Conservation (phyloP, 2,329 filamentous ascomycete genomes). For the Xylariales sp. region DNA sequence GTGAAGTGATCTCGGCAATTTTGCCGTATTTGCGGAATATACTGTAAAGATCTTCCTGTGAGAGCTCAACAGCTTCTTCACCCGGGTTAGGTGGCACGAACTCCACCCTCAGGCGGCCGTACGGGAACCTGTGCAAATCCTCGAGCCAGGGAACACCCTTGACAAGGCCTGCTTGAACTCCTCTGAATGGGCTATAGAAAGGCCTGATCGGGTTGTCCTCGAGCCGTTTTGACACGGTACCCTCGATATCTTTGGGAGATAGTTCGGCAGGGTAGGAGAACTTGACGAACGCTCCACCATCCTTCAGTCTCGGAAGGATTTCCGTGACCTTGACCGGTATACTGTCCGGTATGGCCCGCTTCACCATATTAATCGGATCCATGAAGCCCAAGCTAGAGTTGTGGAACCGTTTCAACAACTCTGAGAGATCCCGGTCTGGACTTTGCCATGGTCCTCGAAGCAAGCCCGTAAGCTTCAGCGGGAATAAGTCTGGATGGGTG, state of each 20-base stretch:
- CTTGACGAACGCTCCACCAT: slow-evolving; percentile 87
- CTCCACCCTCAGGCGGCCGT: slow-evolving; percentile 71
- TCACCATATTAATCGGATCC: slow-evolving; percentile 50
- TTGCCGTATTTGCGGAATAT: slow-evolving; percentile 89
- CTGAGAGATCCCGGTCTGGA: slow-evolving; percentile 42
- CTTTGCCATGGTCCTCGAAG: slow-evolving; percentile 42
- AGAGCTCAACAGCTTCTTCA: slow-evolving; percentile 69
- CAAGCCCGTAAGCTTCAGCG: slow-evolving; percentile 59
- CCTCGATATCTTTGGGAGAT: slow-evolving; percentile 52
- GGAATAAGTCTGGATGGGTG: slow-evolving; percentile 67
- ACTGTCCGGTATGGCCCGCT: slow-evolving; percentile 58
- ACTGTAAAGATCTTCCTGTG: slow-evolving; percentile 80
- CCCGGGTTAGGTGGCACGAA: slow-evolving; percentile 73
- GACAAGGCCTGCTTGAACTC: slow-evolving; percentile 68
- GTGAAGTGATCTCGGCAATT: slow-evolving; percentile 75
- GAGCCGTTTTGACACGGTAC: slow-evolving; percentile 58
- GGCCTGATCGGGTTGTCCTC: slow-evolving; percentile 69
- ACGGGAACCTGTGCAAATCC: slow-evolving; percentile 81
- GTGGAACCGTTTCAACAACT: slow-evolving; percentile 48
- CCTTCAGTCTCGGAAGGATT: slow-evolving; percentile 78
- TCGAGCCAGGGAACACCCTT: slow-evolving; percentile 89
- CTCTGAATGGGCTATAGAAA: slow-evolving; percentile 82
- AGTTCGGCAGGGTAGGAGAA: slow-evolving; percentile 30
- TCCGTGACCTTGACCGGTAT: slow-evolving; percentile 69
- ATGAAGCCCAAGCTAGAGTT: slow-evolving; percentile 43